Evolutionary conservation across 2,329 filamentous ascomycete species (phyloP).

Genomic region (Hymenotorrendiella dingleyae): DNA sequence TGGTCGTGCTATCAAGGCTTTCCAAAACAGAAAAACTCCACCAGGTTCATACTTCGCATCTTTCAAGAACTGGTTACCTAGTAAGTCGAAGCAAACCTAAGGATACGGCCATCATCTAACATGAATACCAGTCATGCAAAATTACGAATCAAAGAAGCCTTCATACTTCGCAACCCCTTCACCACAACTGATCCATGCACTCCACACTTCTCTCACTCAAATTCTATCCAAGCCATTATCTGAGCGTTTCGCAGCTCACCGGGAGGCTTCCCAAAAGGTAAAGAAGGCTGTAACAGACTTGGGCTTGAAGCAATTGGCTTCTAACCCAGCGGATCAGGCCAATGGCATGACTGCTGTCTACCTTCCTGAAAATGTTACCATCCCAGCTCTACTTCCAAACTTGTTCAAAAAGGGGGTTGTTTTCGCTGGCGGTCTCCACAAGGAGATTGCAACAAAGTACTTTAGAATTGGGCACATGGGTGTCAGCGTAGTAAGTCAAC

Average conservation of each 20-base stretch:
- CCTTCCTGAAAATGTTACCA: slow-evolving; percentile 76
- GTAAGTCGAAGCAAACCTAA: slow-evolving; percentile 41
- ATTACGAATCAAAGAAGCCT: slow-evolving; percentile 96
- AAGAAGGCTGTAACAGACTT: slow-evolving; percentile 77
- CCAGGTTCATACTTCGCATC: slow-evolving; percentile 90
- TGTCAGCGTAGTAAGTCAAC: slow-evolving; percentile 69
- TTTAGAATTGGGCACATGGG: slow-evolving; percentile 98
- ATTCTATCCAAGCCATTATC: slow-evolving; percentile 75
- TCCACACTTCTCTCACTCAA: slow-evolving; percentile 83
- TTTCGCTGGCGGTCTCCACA: slow-evolving; percentile 93
- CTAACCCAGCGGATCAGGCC: slow-evolving; percentile 83
- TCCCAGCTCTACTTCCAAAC: slow-evolving; percentile 77
- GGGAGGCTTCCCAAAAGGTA: slow-evolving; percentile 72
- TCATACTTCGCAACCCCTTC: slow-evolving; percentile 97
- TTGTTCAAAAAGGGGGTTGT: slow-evolving; percentile 82
- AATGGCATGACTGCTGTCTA: slow-evolving; percentile 98
- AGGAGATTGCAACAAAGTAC: slow-evolving; percentile 89
- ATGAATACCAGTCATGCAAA: slow-evolving; percentile 73
- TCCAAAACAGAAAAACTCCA: slow-evolving; percentile 74
- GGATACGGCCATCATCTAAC: not conserved
- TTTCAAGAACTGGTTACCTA: slow-evolving; percentile 95
- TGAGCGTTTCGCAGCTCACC: slow-evolving; percentile 79
- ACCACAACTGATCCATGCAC: slow-evolving; percentile 85
- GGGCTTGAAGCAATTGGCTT: slow-evolving; percentile 80
- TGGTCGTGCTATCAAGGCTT: slow-evolving; percentile 73